A percentile compares a stretch with the other conserved stretches of the same genome.
phyloP scores from a whole-genome alignment of 2,329 filamentous ascomycete species.

The Cladosporium sp. region DNA sequence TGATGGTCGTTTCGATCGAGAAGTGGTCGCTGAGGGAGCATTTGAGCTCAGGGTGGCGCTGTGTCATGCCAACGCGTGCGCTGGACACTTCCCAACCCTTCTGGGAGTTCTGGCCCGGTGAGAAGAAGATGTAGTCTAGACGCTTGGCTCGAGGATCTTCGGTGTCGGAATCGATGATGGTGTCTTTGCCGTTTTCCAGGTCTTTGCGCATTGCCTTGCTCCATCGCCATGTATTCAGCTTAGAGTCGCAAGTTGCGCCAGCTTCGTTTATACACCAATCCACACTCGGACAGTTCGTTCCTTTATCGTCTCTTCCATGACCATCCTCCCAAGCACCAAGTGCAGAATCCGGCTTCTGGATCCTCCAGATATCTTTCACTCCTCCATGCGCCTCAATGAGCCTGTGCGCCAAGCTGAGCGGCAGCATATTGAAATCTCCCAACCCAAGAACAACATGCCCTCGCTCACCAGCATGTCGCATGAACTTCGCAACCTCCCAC shows the following conservation, averaged over 20 bases:
- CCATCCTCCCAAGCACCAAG: constrained; percentile 70
- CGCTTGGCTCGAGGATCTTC: constrained; percentile 77
- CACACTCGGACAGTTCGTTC: constrained; percentile 70
- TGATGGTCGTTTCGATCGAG: constrained; percentile 78
- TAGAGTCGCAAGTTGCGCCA: constrained; percentile 82
- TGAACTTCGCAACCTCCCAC: constrained; percentile 90
- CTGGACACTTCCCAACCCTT: constrained; percentile 68
- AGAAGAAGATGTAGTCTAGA: constrained; percentile 92
- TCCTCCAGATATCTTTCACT: constrained; percentile 81
- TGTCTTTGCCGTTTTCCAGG: constrained; percentile 65
- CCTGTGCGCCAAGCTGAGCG: constrained; percentile 78
- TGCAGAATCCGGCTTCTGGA: constrained; percentile 80
- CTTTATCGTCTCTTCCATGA: constrained; percentile 58
- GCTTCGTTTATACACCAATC: constrained; percentile 77
- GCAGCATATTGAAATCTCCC: constrained; percentile 98
- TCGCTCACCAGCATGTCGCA: constrained; percentile 76
- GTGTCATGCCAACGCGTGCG: constrained; percentile 75
- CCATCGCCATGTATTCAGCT: constrained; percentile 94
- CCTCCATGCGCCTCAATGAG: constrained; percentile 77
- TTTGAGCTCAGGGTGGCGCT: constrained; percentile 75
- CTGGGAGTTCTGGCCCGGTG: constrained; percentile 31
- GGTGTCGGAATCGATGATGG: constrained; percentile 64
- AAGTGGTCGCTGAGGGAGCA: constrained; percentile 96
- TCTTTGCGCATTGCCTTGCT: constrained; percentile 67
- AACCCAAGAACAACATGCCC: constrained; percentile 83